phyloP scores from a whole-genome alignment of 2,329 filamentous ascomycete species.

The Cladorrhinum sp. region DNA sequence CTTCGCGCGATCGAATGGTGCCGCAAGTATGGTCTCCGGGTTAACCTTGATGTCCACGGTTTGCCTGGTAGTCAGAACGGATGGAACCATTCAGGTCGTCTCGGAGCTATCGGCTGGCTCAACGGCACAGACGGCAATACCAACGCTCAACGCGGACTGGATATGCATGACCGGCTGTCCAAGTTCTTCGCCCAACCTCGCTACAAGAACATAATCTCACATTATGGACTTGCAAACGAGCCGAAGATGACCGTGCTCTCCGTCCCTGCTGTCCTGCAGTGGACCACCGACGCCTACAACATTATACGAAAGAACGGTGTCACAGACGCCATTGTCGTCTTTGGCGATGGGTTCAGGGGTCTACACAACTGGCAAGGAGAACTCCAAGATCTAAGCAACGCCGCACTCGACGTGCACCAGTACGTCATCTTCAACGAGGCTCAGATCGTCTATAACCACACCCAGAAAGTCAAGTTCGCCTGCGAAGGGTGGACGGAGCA shows the following conservation, averaged over 20 bases:
- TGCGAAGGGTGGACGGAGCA: conserved; percentile 85
- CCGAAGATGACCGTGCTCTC: conserved; percentile 79
- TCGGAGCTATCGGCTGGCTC: conserved; percentile 80
- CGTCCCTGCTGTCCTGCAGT: conserved; percentile 64
- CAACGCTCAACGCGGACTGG: conserved; percentile 78
- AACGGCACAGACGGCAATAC: conserved; percentile 80
- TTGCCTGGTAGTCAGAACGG: conserved; percentile 92
- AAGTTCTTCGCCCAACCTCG: conserved; percentile 91
- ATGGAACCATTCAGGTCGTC: conserved; percentile 91
- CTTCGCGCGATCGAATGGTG: conserved; percentile 91
- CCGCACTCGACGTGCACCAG: conserved; percentile 95
- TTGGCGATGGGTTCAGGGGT: conserved; percentile 94
- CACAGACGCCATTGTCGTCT: conserved; percentile 65
- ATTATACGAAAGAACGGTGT: conserved; percentile 76
- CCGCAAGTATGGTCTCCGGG: conserved; percentile 82
- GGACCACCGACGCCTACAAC: conserved; percentile 72
- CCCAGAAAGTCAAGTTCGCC: conserved; percentile 80
- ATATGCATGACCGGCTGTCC: conserved; percentile 81
- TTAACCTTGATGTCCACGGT: conserved; percentile 92
- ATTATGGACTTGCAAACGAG: conserved; percentile 95
- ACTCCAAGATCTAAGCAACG: conserved; percentile 65
- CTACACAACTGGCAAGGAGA: conserved; percentile 86
- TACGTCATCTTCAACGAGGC: conserved; percentile 96
- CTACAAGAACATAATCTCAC: conserved; percentile 85
- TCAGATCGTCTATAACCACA: conserved; percentile 78